Conservation (phyloP, 495 filamentous ascomycete species). For the Neurospora sp. region DNA sequence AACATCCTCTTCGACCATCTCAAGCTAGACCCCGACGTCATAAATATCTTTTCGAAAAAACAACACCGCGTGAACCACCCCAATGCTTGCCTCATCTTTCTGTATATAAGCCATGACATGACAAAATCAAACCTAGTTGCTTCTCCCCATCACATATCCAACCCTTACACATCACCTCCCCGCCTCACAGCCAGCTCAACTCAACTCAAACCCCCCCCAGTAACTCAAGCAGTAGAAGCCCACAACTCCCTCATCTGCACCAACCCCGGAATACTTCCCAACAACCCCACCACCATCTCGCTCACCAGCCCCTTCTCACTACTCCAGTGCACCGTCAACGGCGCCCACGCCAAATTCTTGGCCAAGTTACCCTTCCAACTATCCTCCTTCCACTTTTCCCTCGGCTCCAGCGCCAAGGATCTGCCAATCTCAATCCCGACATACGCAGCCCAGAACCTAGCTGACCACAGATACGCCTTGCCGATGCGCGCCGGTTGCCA, state of each 20-base stretch:
- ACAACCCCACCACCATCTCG: constrained; percentile 49
- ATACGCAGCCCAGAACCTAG: constrained; percentile 68
- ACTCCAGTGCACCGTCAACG: constrained; percentile 70
- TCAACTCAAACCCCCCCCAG: not conserved
- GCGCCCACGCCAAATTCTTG: constrained; percentile 45
- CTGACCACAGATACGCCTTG: constrained; percentile 61
- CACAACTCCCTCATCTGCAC: constrained; percentile 59
- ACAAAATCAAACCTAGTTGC: not conserved
- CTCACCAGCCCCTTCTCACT: constrained; percentile 54
- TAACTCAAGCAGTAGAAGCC: constrained; percentile 31
- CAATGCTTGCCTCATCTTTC: not conserved
- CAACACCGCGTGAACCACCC: not conserved
- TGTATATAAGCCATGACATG: not conserved
- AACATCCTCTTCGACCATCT: too few relatives aligned
- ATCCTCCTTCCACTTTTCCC: constrained; percentile 24
- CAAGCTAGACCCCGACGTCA: not conserved
- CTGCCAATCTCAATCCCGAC: constrained; percentile 65
- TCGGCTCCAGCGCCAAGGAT: constrained; percentile 41
- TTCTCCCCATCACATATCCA: not conserved
- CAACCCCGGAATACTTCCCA: constrained; percentile 55
- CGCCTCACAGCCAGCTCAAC: not conserved
- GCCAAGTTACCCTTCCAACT: constrained; percentile 36
- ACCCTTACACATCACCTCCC: not conserved
- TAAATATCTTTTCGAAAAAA: not conserved
- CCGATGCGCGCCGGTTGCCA: constrained; percentile 42